A percentile compares a stretch with the other conserved stretches of the same genome.
These are phyloP conservation scores for Spergularia azorica DNA, from an alignment of 179 eudicot species.

Conservation along the genomic window DNA sequence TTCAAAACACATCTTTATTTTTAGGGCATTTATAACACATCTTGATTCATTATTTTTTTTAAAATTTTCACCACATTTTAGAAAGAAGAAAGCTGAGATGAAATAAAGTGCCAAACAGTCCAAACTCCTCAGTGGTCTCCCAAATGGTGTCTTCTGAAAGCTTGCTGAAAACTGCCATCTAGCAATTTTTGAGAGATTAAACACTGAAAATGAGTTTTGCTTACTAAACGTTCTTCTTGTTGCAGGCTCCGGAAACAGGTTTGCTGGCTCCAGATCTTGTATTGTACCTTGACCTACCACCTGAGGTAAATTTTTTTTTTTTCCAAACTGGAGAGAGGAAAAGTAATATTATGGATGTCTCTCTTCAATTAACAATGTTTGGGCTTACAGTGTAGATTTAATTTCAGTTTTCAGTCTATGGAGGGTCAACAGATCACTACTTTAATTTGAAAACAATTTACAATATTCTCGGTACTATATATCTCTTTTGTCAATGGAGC, in stretches of 20 bases:
- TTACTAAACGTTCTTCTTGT: not conserved
- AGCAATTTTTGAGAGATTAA: not conserved
- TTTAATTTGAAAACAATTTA: not conserved
- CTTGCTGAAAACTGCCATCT: not conserved
- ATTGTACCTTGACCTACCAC: conserved; percentile 85
- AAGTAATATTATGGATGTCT: not conserved
- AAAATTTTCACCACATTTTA: too few species aligned
- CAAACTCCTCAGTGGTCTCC: not conserved
- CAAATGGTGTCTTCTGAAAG: not conserved
- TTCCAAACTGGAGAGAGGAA: not conserved
- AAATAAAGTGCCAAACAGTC: not conserved
- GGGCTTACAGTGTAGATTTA: not conserved
- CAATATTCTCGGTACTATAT: not conserved
- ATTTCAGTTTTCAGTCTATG: not conserved
- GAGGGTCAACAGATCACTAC: not conserved
- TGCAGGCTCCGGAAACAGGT: conserved; percentile 93
- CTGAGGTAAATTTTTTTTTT: conserved; percentile 58
- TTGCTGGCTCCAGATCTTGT: conserved; percentile 93
- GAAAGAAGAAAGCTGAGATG: not conserved
- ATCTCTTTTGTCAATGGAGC: not conserved
- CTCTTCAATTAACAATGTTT: not conserved
- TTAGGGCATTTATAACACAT: too few species aligned
- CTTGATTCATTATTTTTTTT: too few species aligned
- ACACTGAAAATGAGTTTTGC: not conserved
- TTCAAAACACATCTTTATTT: too few species aligned